These are phyloP conservation scores for Sistotremastrum suecicum DNA, from an alignment of 768 basidiomycete species.

Conservation along the genomic window DNA sequence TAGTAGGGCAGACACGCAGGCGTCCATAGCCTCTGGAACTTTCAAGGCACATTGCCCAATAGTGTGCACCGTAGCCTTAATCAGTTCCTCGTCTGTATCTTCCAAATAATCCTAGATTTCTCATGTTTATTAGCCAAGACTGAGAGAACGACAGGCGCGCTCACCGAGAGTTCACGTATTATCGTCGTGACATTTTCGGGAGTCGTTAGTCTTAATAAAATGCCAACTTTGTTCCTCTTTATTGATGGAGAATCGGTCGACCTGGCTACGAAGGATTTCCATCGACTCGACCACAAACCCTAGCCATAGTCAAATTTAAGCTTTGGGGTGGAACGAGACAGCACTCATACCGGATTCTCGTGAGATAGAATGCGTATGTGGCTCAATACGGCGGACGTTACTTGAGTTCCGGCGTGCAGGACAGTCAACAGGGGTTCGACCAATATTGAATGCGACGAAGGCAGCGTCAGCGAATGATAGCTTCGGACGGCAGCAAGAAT, in stretches of 20 bases:
- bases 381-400: constrained; percentile 38
- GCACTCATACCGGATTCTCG: constrained; percentile 44
- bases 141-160: constrained; percentile 15
- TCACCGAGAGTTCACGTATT: constrained; percentile 73
- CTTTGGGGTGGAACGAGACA: not conserved
- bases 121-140: not conserved
- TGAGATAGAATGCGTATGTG: constrained; percentile 56
- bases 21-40: constrained; percentile 53
- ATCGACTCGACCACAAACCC: no score
- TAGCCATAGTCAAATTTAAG: no score
- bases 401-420: constrained; percentile 24
- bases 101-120: constrained; percentile 58
- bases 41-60: constrained; percentile 62
- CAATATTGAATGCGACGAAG: constrained; percentile 38
- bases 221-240: constrained; percentile 62
- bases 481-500: constrained; percentile 61
- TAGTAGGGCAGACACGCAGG: constrained; percentile 67
- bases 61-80: constrained; percentile 59
- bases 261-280: constrained; percentile 44
- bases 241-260: constrained; percentile 49
- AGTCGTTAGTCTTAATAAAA: constrained; percentile 54
- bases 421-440: constrained; percentile 65
- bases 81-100: constrained; percentile 59
- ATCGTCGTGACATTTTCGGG: constrained; percentile 55
- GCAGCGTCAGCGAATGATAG: constrained; percentile 60